Conservation (phyloP, 2,329 filamentous ascomycete species). For the Penicillium sp. region DNA sequence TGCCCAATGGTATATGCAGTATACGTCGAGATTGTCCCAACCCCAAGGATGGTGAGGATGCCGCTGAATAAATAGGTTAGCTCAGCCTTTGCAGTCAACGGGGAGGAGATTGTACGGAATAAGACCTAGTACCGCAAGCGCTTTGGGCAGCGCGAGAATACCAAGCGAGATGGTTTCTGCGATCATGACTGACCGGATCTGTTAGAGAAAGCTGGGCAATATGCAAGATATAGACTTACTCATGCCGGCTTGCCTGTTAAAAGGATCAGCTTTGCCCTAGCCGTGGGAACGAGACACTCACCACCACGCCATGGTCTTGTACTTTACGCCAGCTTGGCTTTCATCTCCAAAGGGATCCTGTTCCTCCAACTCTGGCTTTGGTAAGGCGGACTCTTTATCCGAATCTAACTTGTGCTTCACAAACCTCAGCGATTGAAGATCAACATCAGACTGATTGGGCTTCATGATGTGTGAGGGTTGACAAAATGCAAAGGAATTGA, state of each 20-base stretch:
- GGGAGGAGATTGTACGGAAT: conserved; percentile 41
- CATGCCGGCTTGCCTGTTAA: conserved; percentile 24
- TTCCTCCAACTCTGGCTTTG: background rate
- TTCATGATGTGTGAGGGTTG: background rate
- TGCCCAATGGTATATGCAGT: conserved; percentile 58
- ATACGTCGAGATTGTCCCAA: conserved; percentile 56
- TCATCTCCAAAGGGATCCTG: conserved; percentile 30
- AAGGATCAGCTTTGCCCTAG: background rate
- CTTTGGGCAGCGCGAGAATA: conserved; percentile 54
- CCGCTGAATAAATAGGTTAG: conserved; percentile 34
- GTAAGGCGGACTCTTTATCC: background rate
- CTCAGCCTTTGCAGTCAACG: background rate
- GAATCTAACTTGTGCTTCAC: background rate
- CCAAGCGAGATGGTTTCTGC: conserved; percentile 58
- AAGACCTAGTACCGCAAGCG: conserved; percentile 52
- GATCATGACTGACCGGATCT: conserved; percentile 47
- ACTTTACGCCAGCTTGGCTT: conserved; percentile 24
- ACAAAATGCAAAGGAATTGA: background rate
- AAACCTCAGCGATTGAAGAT: background rate
- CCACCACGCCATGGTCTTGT: conserved; percentile 34
- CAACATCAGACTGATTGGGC: background rate
- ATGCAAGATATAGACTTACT: conserved; percentile 10
- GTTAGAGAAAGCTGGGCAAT: background rate
- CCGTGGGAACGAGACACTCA: conserved; percentile 8
- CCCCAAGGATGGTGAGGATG: conserved; percentile 50